phyloP scores from a whole-genome alignment of 73 alveolate genomes.

The Tetrahymena malaccensis region DNA sequence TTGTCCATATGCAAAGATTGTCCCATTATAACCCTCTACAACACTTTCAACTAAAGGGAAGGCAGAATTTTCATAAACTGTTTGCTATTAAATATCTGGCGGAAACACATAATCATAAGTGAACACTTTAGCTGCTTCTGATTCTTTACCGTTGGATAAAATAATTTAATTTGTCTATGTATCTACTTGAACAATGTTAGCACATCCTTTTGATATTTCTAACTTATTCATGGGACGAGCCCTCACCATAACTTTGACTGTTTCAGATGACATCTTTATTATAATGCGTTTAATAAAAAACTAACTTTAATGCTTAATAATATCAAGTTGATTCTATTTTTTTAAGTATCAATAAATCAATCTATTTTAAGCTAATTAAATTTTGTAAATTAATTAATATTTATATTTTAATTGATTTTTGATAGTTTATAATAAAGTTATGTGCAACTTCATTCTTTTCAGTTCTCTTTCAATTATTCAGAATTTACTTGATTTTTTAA shows the following conservation, averaged over 20 bases:
- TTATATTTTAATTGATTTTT: background rate
- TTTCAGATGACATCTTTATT: constrained; percentile 56
- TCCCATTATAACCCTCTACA: constrained; percentile 94
- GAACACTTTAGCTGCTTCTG: constrained; percentile 34
- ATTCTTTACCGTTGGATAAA: background rate
- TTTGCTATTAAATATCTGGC: constrained; percentile 66
- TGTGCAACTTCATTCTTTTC: background rate
- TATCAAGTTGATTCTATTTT: background rate
- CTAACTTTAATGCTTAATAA: background rate
- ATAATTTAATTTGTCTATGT: constrained; percentile 8
- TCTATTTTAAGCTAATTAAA: background rate
- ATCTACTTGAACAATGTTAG: constrained; percentile 30
- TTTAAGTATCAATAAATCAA: no score
- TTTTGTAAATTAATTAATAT: background rate
- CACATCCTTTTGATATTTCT: constrained; percentile 37
- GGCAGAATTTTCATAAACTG: constrained; percentile 92
- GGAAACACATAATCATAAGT: constrained; percentile 89
- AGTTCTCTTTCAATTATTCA: background rate
- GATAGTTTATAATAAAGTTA: background rate
- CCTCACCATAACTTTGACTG: constrained; percentile 71
- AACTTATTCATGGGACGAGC: constrained; percentile 60
- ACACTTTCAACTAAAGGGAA: constrained; percentile 91
- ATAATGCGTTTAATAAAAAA: background rate
- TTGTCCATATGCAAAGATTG: constrained; percentile 70
- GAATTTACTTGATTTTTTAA: background rate